A percentile compares a stretch with the other conserved stretches of the same genome.
These are phyloP conservation scores for Cystofilobasidium bisporidii DNA, from an alignment of 768 basidiomycete species.

Conservation along the genomic window DNA sequence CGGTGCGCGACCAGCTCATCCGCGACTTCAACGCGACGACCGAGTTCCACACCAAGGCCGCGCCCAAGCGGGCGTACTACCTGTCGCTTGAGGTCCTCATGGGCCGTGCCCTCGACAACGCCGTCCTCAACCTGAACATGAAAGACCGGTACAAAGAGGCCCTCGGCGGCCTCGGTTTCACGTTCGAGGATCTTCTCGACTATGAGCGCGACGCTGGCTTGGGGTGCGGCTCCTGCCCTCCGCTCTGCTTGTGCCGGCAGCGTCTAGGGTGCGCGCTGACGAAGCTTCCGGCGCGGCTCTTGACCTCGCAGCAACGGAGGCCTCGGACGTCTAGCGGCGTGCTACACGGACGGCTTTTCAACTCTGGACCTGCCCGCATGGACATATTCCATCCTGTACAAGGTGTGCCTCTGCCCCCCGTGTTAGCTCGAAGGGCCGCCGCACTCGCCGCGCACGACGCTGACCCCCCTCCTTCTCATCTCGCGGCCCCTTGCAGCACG, in stretches of 20 bases:
- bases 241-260: too few species aligned
- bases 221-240: constrained; percentile 43
- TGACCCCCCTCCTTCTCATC: too few species aligned
- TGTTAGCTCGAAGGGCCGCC: too few species aligned
- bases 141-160: constrained; percentile 64
- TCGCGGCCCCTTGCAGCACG: too few species aligned
- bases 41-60: constrained; percentile 33
- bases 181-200: constrained; percentile 41
- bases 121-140: constrained; percentile 78
- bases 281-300: background rate
- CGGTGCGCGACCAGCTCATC: constrained; percentile 72
- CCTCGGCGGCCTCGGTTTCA: constrained; percentile 68
- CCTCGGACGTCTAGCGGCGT: constrained; percentile 88
- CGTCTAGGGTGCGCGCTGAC: too few species aligned
- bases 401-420: constrained; percentile 65
- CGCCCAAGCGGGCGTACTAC: constrained; percentile 44
- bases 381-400: constrained; percentile 49
- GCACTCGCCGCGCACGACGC: too few species aligned
- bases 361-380: constrained; percentile 84
- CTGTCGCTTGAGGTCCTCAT: constrained; percentile 75
- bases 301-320: constrained; percentile 44
- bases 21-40: constrained; percentile 76
- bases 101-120: constrained; percentile 47
- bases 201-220: constrained; percentile 88
- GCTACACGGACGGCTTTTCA: constrained; percentile 81